Conservation (phyloP, 768 basidiomycete genomes). For the Leccinum truebloodii region DNA sequence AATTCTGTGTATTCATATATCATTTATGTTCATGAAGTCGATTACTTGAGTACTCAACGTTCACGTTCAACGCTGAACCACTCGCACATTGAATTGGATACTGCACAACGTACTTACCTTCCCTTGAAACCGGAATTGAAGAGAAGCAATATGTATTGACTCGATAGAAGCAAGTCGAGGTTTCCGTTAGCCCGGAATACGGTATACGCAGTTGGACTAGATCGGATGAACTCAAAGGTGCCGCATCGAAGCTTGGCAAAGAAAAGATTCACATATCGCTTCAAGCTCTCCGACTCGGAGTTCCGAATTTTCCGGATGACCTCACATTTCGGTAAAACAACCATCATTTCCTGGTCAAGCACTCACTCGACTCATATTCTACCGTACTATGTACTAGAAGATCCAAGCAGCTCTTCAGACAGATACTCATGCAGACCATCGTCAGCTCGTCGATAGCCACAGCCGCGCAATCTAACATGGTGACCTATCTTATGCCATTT, state of each 20-base stretch:
- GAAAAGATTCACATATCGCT: too few species aligned
- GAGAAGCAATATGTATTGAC: not conserved
- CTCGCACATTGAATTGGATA: not conserved
- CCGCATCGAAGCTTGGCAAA: too few species aligned
- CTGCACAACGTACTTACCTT: not conserved
- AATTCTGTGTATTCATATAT: not conserved
- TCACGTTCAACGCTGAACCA: not conserved
- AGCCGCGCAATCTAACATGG: not conserved
- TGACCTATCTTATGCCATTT: constrained; percentile 4
- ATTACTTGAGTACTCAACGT: not conserved
- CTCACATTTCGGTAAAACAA: too few species aligned
- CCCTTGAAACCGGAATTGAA: not conserved
- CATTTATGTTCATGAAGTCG: not conserved
- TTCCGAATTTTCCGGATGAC: too few species aligned
- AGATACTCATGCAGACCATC: not conserved
- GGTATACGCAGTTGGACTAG: too few species aligned
- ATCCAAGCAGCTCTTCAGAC: constrained; percentile 1
- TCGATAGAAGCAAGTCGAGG: not conserved
- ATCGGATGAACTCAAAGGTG: too few species aligned
- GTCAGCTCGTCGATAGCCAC: not conserved
- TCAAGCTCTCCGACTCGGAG: too few species aligned
- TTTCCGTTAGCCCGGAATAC: not conserved
- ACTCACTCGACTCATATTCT: not conserved
- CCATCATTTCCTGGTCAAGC: not conserved
- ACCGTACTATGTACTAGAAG: not conserved